Percentiles rank a stretch among this genome's conserved stretches.
Evolutionary conservation across 495 filamentous ascomycete genomes (phyloP).

Genomic region (Hamigera avellanea): DNA sequence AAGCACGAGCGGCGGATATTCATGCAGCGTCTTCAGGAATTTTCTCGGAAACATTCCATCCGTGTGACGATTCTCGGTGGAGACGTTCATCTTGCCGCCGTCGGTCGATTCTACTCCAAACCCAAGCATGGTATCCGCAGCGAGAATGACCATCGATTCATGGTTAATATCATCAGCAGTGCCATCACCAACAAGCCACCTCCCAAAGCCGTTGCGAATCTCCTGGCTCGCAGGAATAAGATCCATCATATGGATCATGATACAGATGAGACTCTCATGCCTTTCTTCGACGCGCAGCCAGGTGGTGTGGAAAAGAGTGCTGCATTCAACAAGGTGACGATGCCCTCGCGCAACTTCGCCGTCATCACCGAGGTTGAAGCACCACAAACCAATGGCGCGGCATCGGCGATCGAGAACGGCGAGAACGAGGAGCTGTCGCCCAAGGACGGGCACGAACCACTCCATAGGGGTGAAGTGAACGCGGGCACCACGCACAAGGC

Average conservation of each 20-base stretch:
- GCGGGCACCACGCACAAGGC: constrained; percentile 57
- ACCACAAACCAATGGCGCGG: constrained; percentile 15
- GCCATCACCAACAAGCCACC: constrained; percentile 94
- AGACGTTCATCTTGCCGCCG: constrained; percentile 65
- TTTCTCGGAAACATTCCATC: constrained; percentile 58
- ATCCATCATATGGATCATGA: constrained; percentile 79
- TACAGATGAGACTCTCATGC: constrained; percentile 82
- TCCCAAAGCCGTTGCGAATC: constrained; percentile 75
- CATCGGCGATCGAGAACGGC: background rate
- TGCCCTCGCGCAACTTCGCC: constrained; percentile 85
- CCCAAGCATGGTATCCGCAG: constrained; percentile 48
- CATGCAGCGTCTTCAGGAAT: constrained; percentile 58
- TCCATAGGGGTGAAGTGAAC: constrained; percentile 50
- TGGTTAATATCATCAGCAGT: constrained; percentile 61
- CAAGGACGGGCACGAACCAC: constrained; percentile 53
- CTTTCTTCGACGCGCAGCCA: constrained; percentile 75
- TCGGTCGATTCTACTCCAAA: constrained; percentile 66
- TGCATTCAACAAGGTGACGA: constrained; percentile 65
- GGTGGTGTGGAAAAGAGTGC: constrained; percentile 56
- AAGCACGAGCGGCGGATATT: constrained; percentile 74
- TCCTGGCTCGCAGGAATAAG: constrained; percentile 77
- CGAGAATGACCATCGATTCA: constrained; percentile 57
- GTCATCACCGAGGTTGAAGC: constrained; percentile 56
- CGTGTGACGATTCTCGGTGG: constrained; percentile 79
- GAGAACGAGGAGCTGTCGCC: constrained; percentile 4